Evolutionary conservation across 345 rosid species (phyloP).

Genomic region (Lenwebbia sp.): DNA sequence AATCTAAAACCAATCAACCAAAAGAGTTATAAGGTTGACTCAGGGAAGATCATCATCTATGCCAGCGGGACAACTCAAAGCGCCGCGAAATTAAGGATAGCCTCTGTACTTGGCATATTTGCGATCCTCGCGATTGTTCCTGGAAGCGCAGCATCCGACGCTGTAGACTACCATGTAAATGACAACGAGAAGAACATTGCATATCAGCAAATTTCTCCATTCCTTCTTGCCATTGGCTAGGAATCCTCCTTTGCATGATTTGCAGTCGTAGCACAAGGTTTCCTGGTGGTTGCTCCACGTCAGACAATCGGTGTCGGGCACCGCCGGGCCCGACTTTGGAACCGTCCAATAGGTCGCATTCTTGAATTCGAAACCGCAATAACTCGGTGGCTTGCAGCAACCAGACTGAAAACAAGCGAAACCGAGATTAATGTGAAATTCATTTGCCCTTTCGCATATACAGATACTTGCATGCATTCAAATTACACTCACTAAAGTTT

Average conservation of each 20-base stretch:
- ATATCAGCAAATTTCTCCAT: conserved; percentile 25
- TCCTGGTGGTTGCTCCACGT: conserved; percentile 38
- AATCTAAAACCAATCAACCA: not conserved
- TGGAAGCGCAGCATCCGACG: conserved; percentile 17
- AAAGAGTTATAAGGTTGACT: not conserved
- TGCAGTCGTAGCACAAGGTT: conserved; percentile 37
- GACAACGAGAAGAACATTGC: not conserved
- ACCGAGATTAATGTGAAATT: not conserved
- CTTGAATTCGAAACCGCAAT: conserved; percentile 34
- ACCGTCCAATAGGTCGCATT: conserved; percentile 33
- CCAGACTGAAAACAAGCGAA: conserved; percentile 24
- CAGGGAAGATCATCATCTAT: not conserved
- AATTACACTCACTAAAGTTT: not conserved
- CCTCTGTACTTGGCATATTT: not conserved
- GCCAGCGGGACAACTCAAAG: not conserved
- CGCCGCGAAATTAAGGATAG: not conserved
- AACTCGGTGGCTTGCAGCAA: conserved; percentile 55
- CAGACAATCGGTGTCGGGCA: conserved; percentile 20
- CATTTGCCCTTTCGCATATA: not conserved
- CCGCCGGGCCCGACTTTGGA: not conserved
- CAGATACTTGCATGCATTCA: not conserved
- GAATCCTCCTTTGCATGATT: conserved; percentile 48
- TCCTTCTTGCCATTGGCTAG: conserved; percentile 18
- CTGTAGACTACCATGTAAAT: conserved; percentile 3
- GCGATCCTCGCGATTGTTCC: not conserved